These are phyloP conservation scores for Phaeoacremonium minimum DNA, from an alignment of 2,329 filamentous ascomycete species.

Conservation along the genomic window DNA sequence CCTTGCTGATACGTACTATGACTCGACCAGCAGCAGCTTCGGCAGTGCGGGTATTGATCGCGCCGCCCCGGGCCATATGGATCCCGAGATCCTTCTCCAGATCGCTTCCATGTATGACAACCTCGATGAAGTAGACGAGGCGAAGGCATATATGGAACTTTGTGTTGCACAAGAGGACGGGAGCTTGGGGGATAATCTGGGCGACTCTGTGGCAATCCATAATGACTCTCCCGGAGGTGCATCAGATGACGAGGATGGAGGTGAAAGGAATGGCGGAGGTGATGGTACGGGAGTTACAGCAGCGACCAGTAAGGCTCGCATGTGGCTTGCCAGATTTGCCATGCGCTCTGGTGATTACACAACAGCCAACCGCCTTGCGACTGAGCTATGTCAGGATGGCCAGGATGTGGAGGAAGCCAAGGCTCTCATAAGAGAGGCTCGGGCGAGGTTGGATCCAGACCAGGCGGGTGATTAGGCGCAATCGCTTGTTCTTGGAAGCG, in stretches of 20 bases:
- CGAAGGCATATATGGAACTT: constrained; percentile 92
- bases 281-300: constrained; percentile 80
- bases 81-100: constrained; percentile 85
- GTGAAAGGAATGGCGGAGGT: constrained; percentile 22
- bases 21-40: constrained; percentile 52
- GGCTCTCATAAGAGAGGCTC: constrained; percentile 80
- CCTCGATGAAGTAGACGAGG: constrained; percentile 71
- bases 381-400: constrained; percentile 91
- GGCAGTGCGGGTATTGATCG: constrained; percentile 43
- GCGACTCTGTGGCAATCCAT: constrained; percentile 50
- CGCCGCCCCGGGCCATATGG: constrained; percentile 59
- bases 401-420: constrained; percentile 97
- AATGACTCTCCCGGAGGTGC: constrained; percentile 42
- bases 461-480: constrained; percentile 17
- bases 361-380: constrained; percentile 75
- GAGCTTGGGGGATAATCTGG: constrained; percentile 34
- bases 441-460: constrained; percentile 62
- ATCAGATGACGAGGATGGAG: constrained; percentile 32
- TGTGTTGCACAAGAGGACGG: constrained; percentile 91
- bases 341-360: constrained; percentile 72
- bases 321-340: constrained; percentile 87
- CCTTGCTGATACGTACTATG: constrained; percentile 82
- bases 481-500: not conserved
- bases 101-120: constrained; percentile 88
- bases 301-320: constrained; percentile 84